Evolutionary conservation across 345 rosid species (phyloP).

Genomic region (Dipteronia sinensis): DNA sequence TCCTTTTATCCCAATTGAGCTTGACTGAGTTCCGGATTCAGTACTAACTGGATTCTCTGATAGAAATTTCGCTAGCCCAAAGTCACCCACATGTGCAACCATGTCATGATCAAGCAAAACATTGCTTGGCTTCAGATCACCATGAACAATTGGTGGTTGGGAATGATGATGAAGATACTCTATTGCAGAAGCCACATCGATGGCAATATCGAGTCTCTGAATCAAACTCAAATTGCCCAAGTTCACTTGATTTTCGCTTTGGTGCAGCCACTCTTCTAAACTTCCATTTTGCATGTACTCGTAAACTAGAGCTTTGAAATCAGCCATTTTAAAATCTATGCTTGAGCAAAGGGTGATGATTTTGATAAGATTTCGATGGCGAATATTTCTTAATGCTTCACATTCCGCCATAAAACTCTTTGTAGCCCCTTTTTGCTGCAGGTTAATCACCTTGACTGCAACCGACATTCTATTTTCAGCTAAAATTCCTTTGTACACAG

Average conservation of each 20-base stretch:
- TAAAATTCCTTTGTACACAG: conserved; percentile 32
- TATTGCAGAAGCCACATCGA: not conserved
- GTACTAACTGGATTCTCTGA: not conserved
- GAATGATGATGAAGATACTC: conserved; percentile 29
- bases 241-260: not conserved
- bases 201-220: no score
- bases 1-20: conserved; percentile 23
- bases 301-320: conserved; percentile 30
- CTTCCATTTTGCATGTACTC: conserved; percentile 30
- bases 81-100: conserved; percentile 26
- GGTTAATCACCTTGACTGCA: conserved; percentile 46
- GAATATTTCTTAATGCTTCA: conserved; percentile 30
- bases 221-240: not conserved
- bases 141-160: conserved; percentile 25
- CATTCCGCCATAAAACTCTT: conserved; percentile 54
- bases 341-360: conserved; percentile 38
- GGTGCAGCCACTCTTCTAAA: conserved; percentile 25
- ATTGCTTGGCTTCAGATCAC: conserved; percentile 29
- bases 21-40: conserved; percentile 3
- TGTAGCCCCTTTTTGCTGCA: conserved; percentile 34
- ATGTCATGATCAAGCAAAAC: conserved; percentile 25
- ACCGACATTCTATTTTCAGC: not conserved
- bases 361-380: conserved; percentile 42
- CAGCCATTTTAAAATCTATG: not conserved
- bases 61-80: conserved; percentile 24